Evolutionary conservation across 495 filamentous ascomycete genomes (phyloP), one percentile per base, ranked within the genome.

Genomic region (Xylaria longipes): DNA sequence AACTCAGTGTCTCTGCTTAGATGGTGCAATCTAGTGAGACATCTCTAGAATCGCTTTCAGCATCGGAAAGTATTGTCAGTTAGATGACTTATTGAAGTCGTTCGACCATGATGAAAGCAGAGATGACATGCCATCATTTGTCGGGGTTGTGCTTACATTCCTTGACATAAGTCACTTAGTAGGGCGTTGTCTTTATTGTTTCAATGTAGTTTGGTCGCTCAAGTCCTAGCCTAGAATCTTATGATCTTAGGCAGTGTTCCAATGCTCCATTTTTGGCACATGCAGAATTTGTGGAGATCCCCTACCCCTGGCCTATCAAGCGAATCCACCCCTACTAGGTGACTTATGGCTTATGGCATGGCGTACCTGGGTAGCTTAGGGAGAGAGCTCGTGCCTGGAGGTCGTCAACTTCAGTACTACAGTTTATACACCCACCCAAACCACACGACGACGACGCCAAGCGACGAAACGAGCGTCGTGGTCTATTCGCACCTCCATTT

Each of bases 401-500:
- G 12, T 60, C 57, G 57, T 37, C 33, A 8, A 46, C 25, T 22
- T 46, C 15, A 45, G 39, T n/a, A 46, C 25, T 33, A 17, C n/a
- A n/a, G n/a, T n/a, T n/a, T 48, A 33, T 39, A 52, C 31, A 9
- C 25, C 31, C 63, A 3, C 3, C 48, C 33, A 43, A 39, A 62
- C 37, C 58, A 14, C n/a, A 65, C 62, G 14, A 70, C 22, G 25
- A 27, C 58, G 25, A n/a, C 35, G 25, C 39, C n/a, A 43, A 63
- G 17, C 29, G 46, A 70, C 58, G 46, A 54, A 29, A 56, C 35
- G 29, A 64, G 33, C 45, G 45, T 41, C 57, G 57, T 39, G 41
- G n/a, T 52, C 41, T 39, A 20, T 48, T 52, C n/a, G n/a, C 22
- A 25, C n/a, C 25, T 7, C 31, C 46, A 46, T 29, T 11, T 50